A percentile compares a stretch with the other conserved stretches of the same genome.
These are phyloP conservation scores for Abelmoschus esculentus DNA, from an alignment of 345 rosid species.

Conservation along the genomic window DNA sequence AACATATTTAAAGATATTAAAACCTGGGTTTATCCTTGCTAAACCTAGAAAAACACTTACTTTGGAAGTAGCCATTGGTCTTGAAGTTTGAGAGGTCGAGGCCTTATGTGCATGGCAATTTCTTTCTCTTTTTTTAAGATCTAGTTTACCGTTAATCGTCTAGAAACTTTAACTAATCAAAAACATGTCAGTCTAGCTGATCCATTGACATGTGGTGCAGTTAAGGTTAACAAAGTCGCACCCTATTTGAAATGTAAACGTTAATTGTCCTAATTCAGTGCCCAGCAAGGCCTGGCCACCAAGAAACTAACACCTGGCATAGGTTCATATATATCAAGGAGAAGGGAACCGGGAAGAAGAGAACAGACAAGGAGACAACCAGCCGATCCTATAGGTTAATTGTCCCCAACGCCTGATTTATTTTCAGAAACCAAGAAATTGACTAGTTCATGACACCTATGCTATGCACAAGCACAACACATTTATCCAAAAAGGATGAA, in stretches of 20 bases:
- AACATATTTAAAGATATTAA: not conserved
- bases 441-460: constrained; percentile 15
- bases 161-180: constrained; percentile 6
- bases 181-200: constrained; percentile 16
- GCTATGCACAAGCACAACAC: constrained; percentile 14
- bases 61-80: not conserved
- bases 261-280: constrained; percentile 14
- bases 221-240: constrained; percentile 21
- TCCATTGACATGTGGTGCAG: constrained; percentile 19
- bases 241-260: constrained; percentile 2
- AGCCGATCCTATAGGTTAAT: constrained; percentile 38
- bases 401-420: constrained; percentile 22
- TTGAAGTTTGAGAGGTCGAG: constrained; percentile 10
- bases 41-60: not conserved
- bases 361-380: constrained; percentile 67
- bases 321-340: constrained; percentile 33
- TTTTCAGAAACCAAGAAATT: constrained; percentile 38
- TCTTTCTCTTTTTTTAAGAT: not conserved
- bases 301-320: constrained; percentile 35
- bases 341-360: constrained; percentile 65
- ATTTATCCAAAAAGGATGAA: constrained; percentile 16
- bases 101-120: constrained; percentile 1
- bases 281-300: constrained; percentile 21
- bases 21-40: not conserved
- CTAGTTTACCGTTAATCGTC: not conserved